Evolutionary conservation across 2,329 filamentous ascomycete genomes (phyloP), one percentile per base, ranked within the genome.

Genomic region (Ramularia collo-cygni): DNA sequence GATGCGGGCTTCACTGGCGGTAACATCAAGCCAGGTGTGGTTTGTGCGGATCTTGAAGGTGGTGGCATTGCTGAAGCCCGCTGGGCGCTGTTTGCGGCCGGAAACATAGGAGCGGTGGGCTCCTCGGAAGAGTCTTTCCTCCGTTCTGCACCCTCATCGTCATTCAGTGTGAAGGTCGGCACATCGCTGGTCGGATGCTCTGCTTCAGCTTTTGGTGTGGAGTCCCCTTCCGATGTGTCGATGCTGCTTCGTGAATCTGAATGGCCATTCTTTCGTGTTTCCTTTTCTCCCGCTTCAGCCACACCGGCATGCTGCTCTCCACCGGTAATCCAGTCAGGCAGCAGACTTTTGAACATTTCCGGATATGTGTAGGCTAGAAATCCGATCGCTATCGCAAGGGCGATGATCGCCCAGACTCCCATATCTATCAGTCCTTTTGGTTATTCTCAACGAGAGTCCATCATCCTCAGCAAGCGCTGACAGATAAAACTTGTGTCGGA

Each of bases 21-120:
- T 21, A 58, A 50, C 56, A 60, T 58, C 3, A 58, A 48, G 28
- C 47, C 43, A 17, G 43, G 41, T 15, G 33, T 38, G 14, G 27
- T 28, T 17, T 41, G 28, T 4, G 27, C 24, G 10, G 57, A 57
- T 37, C 43, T 61, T 12, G 55, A 42, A 6, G 63, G 63, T 18
- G 65, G 64, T 7, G 58, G 58, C 59, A 44, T 38, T 12, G 53
- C 50, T 36, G 63, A 65, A 10, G 66, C 62, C 44, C 67, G 57
- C 45, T 70, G 68, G 7, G 65, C 67, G 7, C 67, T 70, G 50
- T 70, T 68, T 24, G 64, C 43, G 2, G 68, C 65, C 19, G 67
- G 67, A 37, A 70, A 70, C 0, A 60, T 64, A 15, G 67, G 64
- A 4, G 60, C 63, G 8, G 61, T 13, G 16, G 39, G 42, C 21